These are phyloP conservation scores for Haematococcus sp. DNA, from an alignment of 139 green algal genomes.

Conservation along the genomic window DNA sequence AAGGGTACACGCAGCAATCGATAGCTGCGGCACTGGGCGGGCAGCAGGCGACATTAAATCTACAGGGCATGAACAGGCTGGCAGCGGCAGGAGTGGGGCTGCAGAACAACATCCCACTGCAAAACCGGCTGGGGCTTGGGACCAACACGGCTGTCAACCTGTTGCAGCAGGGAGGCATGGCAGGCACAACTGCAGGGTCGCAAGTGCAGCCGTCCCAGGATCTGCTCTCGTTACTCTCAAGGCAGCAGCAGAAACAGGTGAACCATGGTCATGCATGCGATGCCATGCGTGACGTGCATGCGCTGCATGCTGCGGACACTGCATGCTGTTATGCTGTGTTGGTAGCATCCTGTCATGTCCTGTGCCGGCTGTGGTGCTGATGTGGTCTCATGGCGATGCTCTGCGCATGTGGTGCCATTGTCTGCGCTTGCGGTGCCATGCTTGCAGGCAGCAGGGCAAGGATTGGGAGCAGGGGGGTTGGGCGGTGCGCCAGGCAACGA, in stretches of 20 bases:
- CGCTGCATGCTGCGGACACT: too few relatives aligned
- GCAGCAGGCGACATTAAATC: neutral
- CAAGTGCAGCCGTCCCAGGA: conserved; percentile 17
- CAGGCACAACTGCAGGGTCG: neutral
- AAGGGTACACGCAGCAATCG: conserved; percentile 25
- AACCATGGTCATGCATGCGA: too few relatives aligned
- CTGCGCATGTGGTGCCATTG: too few relatives aligned
- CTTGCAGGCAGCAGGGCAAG: neutral
- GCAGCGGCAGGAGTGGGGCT: conserved; percentile 16
- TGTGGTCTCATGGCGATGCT: too few relatives aligned
- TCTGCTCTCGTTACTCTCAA: conserved; percentile 21
- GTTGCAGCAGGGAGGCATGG: conserved; percentile 15
- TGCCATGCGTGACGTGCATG: too few relatives aligned
- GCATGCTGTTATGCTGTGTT: too few relatives aligned
- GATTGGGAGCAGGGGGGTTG: neutral
- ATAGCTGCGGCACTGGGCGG: conserved; percentile 19
- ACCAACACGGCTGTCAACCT: conserved; percentile 15
- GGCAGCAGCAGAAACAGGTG: conserved; percentile 21
- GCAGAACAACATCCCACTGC: neutral
- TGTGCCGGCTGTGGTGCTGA: too few relatives aligned
- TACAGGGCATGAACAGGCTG: neutral
- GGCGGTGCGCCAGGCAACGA: neutral
- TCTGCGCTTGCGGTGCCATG: too few relatives aligned
- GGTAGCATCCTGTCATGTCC: too few relatives aligned
- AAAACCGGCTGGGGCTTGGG: conserved; percentile 12